Conservation (phyloP, 2,329 filamentous ascomycete genomes). For the Exutisphaerella laricina region DNA sequence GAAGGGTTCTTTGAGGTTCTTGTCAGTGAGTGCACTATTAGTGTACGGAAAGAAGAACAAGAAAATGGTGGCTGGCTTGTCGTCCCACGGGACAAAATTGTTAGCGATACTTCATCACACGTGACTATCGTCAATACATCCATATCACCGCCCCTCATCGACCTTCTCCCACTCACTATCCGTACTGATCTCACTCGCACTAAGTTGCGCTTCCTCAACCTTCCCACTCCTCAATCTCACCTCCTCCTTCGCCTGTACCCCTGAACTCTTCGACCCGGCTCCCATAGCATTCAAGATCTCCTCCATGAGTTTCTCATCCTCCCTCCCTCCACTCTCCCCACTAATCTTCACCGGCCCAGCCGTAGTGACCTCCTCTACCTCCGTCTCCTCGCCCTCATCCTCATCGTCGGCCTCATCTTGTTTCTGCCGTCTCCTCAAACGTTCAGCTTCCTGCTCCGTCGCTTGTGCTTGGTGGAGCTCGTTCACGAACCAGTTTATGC, state of each 20-base stretch:
- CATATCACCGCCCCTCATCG: slow-evolving; percentile 58
- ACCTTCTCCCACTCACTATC: slow-evolving; percentile 99
- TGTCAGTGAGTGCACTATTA: too few species aligned
- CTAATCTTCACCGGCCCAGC: slow-evolving; percentile 8
- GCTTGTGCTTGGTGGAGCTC: slow-evolving; percentile 51
- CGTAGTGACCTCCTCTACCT: slow-evolving; percentile 23
- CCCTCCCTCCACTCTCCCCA: slow-evolving; percentile 15
- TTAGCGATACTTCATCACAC: background rate
- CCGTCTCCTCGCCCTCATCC: slow-evolving; percentile 45
- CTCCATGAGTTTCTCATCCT: slow-evolving; percentile 15
- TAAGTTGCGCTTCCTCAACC: slow-evolving; percentile 21
- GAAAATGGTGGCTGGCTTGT: too few species aligned
- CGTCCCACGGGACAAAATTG: too few species aligned
- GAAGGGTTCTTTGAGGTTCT: too few species aligned
- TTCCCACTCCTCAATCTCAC: slow-evolving; percentile 23
- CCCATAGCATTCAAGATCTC: slow-evolving; percentile 15
- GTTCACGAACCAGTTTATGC: slow-evolving; percentile 92
- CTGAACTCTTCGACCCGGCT: slow-evolving; percentile 3
- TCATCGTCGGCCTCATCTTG: slow-evolving; percentile 43
- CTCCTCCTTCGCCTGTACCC: slow-evolving; percentile 5
- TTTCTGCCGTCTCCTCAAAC: slow-evolving; percentile 36
- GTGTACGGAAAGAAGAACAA: too few species aligned
- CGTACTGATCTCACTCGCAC: slow-evolving; percentile 51
- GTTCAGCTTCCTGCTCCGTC: slow-evolving; percentile 47
- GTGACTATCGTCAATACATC: slow-evolving; percentile 41